Base-by-base conservation (phyloP, 352 stramenopile species). In the Phytophthora agathidicida region DNA sequence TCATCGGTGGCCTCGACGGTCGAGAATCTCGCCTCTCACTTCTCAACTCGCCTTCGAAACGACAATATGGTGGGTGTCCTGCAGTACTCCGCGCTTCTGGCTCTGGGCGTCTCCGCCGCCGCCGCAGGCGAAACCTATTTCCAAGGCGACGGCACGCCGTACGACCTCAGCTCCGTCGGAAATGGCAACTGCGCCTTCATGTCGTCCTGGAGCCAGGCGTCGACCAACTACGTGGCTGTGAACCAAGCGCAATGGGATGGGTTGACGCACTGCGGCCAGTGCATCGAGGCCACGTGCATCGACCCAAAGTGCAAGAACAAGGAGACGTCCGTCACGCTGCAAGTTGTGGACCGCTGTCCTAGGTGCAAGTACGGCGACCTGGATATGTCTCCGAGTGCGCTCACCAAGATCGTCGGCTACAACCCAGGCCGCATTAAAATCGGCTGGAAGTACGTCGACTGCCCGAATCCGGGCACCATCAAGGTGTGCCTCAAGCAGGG, bases 381-480 rank as follows among this genome's bases (percentile, higher is more conserved):
- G 5, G 59, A 68, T 51, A 68, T 68, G 59, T 68, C 59, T 17
- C 51, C 59, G 2, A 57, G 44, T 11, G 59, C 59, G 4, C 32
- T 68, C 13, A 68, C 52, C 51, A 68, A 68, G 30, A 68, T 68
- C 44, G 52, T 63, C 5, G 60, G 60, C 35, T 31, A 57, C 51
- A 63, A 68, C 44, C 60, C 60, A 11, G 52, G 60, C n/a, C 60
- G 60, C 16, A 63, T 68, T 32, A 63, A 63, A 58, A 68, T 68
- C 30, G 51, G 60, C 51, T 68, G 60, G 60, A 63, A 58, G 51
- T 68, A 59, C 60, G 60, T 68, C 7, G 60, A 68, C 51, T 68
- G 60, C 39, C 60, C 60, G 7, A 63, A 48, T 36, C 60, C 60
- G 37, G 60, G 51, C 44, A 68, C 53, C 51, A 68, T 68, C 30